Conservation (phyloP, 2,329 filamentous ascomycete species). For the Trichophyton simii region DNA sequence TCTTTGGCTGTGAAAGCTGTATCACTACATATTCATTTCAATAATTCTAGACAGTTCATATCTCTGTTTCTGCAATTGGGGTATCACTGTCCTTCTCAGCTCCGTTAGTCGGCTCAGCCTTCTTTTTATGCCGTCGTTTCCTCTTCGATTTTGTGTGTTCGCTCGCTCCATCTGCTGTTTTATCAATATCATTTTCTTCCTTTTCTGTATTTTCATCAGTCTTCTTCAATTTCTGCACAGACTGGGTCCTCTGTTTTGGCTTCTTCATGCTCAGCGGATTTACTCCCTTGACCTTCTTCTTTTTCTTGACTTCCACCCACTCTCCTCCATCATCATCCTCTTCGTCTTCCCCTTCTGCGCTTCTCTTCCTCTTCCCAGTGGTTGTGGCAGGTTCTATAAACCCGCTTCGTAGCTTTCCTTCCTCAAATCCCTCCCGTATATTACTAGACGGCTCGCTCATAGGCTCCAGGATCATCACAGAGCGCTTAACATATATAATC, state of each 20-base stretch:
- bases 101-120: slow-evolving; percentile 1
- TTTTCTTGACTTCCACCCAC: slow-evolving; percentile 21
- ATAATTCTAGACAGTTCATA: background rate
- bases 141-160: slow-evolving; percentile 11
- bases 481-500: slow-evolving; percentile 40
- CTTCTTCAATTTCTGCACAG: slow-evolving; percentile 10
- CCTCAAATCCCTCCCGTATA: slow-evolving; percentile 33
- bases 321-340: slow-evolving; percentile 13
- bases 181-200: background rate
- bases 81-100: slow-evolving; percentile 3
- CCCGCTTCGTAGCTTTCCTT: slow-evolving; percentile 35
- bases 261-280: slow-evolving; percentile 40
- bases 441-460: slow-evolving; percentile 33
- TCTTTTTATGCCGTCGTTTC: slow-evolving; percentile 16
- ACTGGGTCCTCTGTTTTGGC: slow-evolving; percentile 27
- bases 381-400: slow-evolving; percentile 21
- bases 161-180: background rate
- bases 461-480: slow-evolving; percentile 40
- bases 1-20: background rate
- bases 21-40: background rate
- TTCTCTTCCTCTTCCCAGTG: slow-evolving; percentile 25
- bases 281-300: slow-evolving; percentile 33
- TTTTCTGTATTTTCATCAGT: slow-evolving; percentile 13
- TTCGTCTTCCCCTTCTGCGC: slow-evolving; percentile 12
- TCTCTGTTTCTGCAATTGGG: slow-evolving; percentile 9